These are phyloP conservation scores for Vitis hybrid DNA, from an alignment of 177 flowering plant genomes.

Conservation along the genomic window DNA sequence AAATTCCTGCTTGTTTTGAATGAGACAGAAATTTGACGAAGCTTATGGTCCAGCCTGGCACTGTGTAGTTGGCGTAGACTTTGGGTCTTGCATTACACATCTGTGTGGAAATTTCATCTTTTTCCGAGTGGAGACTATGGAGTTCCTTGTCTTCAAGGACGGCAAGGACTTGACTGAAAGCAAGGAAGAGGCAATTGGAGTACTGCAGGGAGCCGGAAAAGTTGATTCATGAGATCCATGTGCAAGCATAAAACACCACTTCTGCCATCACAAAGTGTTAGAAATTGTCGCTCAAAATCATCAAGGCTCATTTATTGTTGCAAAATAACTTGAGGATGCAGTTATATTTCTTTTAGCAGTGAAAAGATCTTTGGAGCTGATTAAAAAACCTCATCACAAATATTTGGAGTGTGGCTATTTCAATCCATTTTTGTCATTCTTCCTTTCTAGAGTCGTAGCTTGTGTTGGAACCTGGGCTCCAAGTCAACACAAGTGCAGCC, in stretches of 20 bases:
- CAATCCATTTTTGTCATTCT: too few species aligned
- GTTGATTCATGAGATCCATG: constrained; percentile 1
- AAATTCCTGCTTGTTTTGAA: background rate
- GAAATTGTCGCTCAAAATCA: background rate
- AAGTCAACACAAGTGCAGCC: too few species aligned
- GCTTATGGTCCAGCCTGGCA: constrained; percentile 42
- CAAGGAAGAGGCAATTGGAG: constrained; percentile 38
- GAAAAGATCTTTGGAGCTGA: too few species aligned
- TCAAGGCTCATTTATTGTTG: background rate
- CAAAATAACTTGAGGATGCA: background rate
- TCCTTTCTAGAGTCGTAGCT: too few species aligned
- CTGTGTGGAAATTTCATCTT: constrained; percentile 41
- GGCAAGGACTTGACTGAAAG: constrained; percentile 31
- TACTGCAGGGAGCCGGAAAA: constrained; percentile 17
- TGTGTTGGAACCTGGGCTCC: too few species aligned
- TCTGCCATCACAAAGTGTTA: too few species aligned
- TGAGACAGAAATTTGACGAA: constrained; percentile 36
- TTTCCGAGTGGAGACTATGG: constrained; percentile 44
- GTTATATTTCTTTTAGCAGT: background rate
- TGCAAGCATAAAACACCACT: background rate
- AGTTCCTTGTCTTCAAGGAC: constrained; percentile 47
- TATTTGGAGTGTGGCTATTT: too few species aligned
- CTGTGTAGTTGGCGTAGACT: constrained; percentile 44
- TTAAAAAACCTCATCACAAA: too few species aligned
- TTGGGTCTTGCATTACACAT: constrained; percentile 43